A percentile compares a stretch with the other conserved stretches of the same genome.
Evolutionary conservation across 1,139 yeast species (phyloP).

Genomic region (Scheffersomyces titani): DNA sequence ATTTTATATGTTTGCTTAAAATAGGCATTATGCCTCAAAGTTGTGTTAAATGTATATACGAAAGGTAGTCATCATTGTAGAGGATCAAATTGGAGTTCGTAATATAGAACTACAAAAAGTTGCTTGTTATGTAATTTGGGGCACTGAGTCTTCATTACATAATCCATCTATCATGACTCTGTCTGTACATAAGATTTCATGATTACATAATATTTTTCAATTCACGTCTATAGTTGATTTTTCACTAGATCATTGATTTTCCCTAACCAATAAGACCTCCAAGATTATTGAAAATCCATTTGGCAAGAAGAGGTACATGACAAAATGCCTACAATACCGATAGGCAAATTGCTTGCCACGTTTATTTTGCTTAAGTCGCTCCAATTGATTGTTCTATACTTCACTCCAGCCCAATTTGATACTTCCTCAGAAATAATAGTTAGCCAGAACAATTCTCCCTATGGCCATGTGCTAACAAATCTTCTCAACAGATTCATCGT

Average conservation of each 20-base stretch:
- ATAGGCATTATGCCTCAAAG: not conserved
- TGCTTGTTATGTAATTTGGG: too few species aligned
- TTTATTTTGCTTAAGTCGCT: slow-evolving; percentile 28
- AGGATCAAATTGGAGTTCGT: too few species aligned
- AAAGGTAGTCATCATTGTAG: not conserved
- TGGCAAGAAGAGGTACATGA: too few species aligned
- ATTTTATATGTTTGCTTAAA: not conserved
- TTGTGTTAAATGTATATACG: not conserved
- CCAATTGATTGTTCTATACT: slow-evolving; percentile 32
- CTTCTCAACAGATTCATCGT: slow-evolving; percentile 55
- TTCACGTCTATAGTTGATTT: not conserved
- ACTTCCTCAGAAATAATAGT: slow-evolving; percentile 37
- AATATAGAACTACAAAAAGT: too few species aligned
- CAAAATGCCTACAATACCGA: not conserved
- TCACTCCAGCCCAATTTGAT: slow-evolving; percentile 41
- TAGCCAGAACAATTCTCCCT: slow-evolving; percentile 6
- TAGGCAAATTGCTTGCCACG: slow-evolving; percentile 13
- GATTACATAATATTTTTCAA: not conserved
- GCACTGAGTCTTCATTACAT: too few species aligned
- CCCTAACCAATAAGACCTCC: not conserved
- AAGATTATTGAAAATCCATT: not conserved
- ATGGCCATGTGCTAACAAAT: slow-evolving; percentile 7
- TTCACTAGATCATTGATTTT: not conserved
- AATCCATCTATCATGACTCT: too few species aligned
- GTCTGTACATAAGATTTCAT: not conserved